Conservation (phyloP, 1,139 yeast species). For the Sugiyamaella pinicola region DNA sequence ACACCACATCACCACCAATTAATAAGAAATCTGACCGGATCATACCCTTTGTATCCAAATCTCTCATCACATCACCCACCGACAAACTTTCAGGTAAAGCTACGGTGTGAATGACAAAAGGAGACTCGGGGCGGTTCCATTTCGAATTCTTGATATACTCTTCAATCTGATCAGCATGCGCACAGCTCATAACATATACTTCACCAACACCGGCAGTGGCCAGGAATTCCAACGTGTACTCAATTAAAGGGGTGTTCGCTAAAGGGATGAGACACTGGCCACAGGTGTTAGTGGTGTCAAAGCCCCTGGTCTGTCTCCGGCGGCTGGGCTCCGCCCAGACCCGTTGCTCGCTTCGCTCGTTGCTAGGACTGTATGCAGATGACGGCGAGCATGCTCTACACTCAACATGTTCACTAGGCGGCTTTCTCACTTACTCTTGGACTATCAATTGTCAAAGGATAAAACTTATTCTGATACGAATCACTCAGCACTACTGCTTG, state of each 20-base stretch:
- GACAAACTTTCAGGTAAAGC: conserved; percentile 87
- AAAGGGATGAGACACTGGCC: conserved; percentile 73
- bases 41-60: conserved; percentile 84
- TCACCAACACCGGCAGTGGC: conserved; percentile 91
- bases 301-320: too few species aligned
- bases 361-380: too few species aligned
- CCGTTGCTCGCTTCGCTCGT: too few species aligned
- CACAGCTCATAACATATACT: conserved; percentile 83
- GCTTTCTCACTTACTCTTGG: conserved; percentile 62
- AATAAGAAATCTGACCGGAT: conserved; percentile 86
- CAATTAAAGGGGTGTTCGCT: conserved; percentile 91
- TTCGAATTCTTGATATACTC: conserved; percentile 77
- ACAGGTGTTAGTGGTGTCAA: background rate
- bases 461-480: conserved; percentile 86
- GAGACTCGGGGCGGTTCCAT: conserved; percentile 75
- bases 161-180: conserved; percentile 88
- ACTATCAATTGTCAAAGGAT: conserved; percentile 81
- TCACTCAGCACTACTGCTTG: conserved; percentile 96
- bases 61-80: conserved; percentile 97
- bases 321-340: too few species aligned
- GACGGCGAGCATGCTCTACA: too few species aligned
- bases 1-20: conserved; percentile 91
- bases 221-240: conserved; percentile 89
- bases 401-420: too few species aligned
- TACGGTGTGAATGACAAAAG: conserved; percentile 75